Evolutionary conservation across 139 green algal genomes (phyloP).

Genomic region (Chlamydomonas sp.): DNA sequence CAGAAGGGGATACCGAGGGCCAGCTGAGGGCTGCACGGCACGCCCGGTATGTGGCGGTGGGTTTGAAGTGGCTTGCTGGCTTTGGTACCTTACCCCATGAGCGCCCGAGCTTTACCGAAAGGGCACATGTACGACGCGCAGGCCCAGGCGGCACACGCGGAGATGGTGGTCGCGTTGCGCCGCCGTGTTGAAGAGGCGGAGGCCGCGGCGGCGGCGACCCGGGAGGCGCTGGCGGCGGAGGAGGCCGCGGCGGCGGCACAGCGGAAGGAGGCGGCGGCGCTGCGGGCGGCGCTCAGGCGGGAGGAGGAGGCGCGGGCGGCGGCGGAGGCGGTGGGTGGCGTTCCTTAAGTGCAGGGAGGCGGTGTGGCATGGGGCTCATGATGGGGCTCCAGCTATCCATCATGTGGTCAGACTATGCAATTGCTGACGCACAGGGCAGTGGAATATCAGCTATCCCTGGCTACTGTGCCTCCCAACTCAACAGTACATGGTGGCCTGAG

Average conservation of each 20-base stretch:
- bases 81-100: too few relatives aligned
- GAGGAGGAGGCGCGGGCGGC: background rate
- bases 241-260: background rate
- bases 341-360: too few relatives aligned
- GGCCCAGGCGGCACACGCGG: background rate
- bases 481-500: background rate
- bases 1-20: too few relatives aligned
- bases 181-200: background rate
- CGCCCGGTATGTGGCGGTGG: too few relatives aligned
- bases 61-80: too few relatives aligned
- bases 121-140: background rate
- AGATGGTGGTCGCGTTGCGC: background rate
- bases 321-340: slow-evolving; percentile 2
- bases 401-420: too few relatives aligned
- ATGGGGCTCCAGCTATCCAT: too few relatives aligned
- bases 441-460: too few relatives aligned
- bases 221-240: background rate
- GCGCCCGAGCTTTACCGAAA: too few relatives aligned
- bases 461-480: too few relatives aligned
- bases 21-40: too few relatives aligned
- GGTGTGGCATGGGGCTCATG: background rate
- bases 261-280: background rate
- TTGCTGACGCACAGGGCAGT: too few relatives aligned
- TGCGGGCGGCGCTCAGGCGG: background rate
- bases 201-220: background rate